Evolutionary conservation across 805 yeast genomes (phyloP), one percentile per base, ranked within the genome.

Genomic region (Suhomyces sp.): DNA sequence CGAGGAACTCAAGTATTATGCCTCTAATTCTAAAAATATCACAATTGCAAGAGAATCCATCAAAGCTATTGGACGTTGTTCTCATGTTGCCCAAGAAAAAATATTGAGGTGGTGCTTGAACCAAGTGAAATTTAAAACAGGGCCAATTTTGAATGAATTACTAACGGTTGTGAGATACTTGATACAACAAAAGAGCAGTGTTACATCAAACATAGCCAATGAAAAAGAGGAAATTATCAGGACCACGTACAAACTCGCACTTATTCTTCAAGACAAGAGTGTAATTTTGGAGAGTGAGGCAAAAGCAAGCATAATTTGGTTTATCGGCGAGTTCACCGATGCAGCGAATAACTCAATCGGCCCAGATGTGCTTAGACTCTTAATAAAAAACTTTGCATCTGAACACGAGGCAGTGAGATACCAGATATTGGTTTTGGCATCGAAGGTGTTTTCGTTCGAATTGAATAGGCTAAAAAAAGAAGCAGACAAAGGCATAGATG

Each of bases 261-360:
- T 43, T 14, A 49, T 57, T 2, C 50, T 68, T 25, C 44, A 43
- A 9, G 58, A 58, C 20, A 50, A 49, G 6, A 25, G 26, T 6
- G n/a, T 47, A 12, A 25, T 38, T 13, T 35, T 60, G n/a, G 63
- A 56, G 12, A 46, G 54, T 14, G 64, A 58, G 12, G 95, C 98
- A 0, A 77, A 80, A 45, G 88, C 95, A 1, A 83, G 91, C 30
- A 80, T 90, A 8, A 71, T 91, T 5, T 93, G 98, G 98, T 69
- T 91, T 7, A 74, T 91, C 34, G 96, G 98, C 4, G 97, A 93
- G 51, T 82, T 81, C 53, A 70, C 81, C 0, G 53, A 46, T 19
- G 48, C 50, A 8, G 54, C 57, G 14, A 39, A 54, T 17, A 65
- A 63, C 25, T 43, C 53, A 17, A 58, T 85, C 33, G 81, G 90